Conservation (phyloP, 1,284 basidiomycete species). For the Ustilago lituana region DNA sequence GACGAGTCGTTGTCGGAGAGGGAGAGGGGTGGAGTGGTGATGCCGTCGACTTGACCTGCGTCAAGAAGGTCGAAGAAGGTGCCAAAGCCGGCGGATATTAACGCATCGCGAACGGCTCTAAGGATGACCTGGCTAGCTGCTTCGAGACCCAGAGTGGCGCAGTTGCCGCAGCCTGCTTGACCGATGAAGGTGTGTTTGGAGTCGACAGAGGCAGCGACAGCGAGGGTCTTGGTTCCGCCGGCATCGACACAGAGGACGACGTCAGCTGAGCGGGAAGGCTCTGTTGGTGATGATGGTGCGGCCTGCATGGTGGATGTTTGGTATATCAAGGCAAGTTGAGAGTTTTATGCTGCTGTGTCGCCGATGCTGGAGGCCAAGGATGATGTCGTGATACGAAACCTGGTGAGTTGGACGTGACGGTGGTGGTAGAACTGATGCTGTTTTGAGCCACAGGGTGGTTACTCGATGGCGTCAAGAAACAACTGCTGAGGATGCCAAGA, state of each 20-base stretch:
- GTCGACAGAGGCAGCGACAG: slow-evolving; percentile 26
- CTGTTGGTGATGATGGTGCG: slow-evolving; percentile 16
- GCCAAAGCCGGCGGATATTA: slow-evolving; percentile 36
- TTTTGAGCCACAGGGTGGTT: no score
- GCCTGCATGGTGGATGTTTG: slow-evolving; percentile 21
- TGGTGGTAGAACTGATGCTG: no score
- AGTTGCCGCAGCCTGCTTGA: slow-evolving; percentile 50
- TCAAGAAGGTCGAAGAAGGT: slow-evolving; percentile 50
- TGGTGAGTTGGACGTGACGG: no score
- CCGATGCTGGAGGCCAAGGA: no score
- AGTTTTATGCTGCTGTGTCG: no score
- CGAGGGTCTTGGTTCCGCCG: slow-evolving; percentile 50
- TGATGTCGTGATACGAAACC: no score
- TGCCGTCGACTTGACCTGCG: slow-evolving; percentile 38
- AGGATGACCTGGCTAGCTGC: slow-evolving; percentile 42
- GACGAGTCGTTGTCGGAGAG: slow-evolving; percentile 36
- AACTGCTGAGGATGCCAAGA: no score
- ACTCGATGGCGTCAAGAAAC: no score
- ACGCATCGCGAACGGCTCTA: slow-evolving; percentile 32
- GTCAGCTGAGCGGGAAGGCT: slow-evolving; percentile 17
- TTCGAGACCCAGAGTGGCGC: slow-evolving; percentile 41
- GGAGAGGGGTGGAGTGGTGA: slow-evolving; percentile 44
- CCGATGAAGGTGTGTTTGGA: slow-evolving; percentile 33
- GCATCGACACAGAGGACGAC: slow-evolving; percentile 49
- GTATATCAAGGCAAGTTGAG: no score